Percentiles rank a stretch among this genome's conserved stretches.
These are phyloP conservation scores for Salmacisia buchloeana DNA, from an alignment of 1,284 basidiomycete species.

Conservation along the genomic window DNA sequence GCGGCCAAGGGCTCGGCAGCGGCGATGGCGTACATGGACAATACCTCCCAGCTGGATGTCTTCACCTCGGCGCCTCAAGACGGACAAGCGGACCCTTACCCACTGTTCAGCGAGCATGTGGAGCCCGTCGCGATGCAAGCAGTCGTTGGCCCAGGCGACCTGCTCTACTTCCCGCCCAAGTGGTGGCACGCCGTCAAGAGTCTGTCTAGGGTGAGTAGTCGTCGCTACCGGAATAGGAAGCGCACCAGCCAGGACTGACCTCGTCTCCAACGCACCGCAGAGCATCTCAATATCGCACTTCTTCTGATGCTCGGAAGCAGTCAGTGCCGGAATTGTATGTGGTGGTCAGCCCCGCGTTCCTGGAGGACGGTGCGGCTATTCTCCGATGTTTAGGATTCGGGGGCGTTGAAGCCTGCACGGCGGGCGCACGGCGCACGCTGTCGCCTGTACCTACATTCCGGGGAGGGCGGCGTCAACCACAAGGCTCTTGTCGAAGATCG, in stretches of 20 bases:
- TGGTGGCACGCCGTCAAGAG: slow-evolving; percentile 40
- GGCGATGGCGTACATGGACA: slow-evolving; percentile 24
- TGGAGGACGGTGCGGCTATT: no score
- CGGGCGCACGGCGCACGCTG: no score
- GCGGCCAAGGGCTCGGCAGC: not conserved
- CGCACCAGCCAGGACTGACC: not conserved
- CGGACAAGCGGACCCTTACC: not conserved
- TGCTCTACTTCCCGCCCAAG: slow-evolving; percentile 34
- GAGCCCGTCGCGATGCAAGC: slow-evolving; percentile 15
- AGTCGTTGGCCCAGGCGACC: slow-evolving; percentile 28
- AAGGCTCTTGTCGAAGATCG: no score
- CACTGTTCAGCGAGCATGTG: slow-evolving; percentile 13
- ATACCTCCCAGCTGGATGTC: slow-evolving; percentile 29
- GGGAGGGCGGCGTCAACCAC: no score
- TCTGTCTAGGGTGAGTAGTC: slow-evolving; percentile 12
- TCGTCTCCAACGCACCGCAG: slow-evolving; percentile 7
- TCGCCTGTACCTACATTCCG: no score
- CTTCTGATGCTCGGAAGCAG: slow-evolving; percentile 1
- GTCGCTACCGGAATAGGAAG: not conserved
- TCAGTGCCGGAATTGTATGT: not conserved
- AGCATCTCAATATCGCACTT: slow-evolving; percentile 17
- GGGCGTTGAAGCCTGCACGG: no score
- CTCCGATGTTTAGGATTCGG: no score
- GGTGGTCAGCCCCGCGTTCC: no score
- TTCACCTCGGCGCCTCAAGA: slow-evolving; percentile 12